Percentiles rank a stretch among this genome's conserved stretches.
These are phyloP conservation scores for Phlyctochytrium bullatum DNA, from an alignment of 192 early-diverging fungal genomes.

Conservation along the genomic window DNA sequence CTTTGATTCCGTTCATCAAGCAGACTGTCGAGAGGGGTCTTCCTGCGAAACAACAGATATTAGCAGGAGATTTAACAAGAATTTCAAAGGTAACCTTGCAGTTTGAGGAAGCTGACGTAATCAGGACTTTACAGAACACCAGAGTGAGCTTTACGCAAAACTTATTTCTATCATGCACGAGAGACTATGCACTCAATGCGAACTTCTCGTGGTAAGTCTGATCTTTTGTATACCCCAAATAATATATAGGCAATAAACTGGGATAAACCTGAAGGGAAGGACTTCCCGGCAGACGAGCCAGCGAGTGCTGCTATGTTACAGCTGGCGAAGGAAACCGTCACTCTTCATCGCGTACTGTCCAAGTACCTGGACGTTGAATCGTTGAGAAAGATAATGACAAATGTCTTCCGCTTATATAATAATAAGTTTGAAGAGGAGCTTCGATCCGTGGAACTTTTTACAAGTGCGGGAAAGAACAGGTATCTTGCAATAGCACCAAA, in stretches of 20 bases:
- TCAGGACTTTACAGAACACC: slow-evolving; percentile 87
- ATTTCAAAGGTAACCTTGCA: slow-evolving; percentile 45
- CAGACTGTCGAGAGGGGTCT: slow-evolving; percentile 71
- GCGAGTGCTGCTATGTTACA: slow-evolving; percentile 64
- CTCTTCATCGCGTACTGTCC: slow-evolving; percentile 87
- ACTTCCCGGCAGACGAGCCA: slow-evolving; percentile 30
- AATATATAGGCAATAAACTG: slow-evolving; percentile 45
- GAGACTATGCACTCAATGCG: slow-evolving; percentile 72
- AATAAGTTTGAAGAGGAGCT: slow-evolving; percentile 72
- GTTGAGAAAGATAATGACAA: slow-evolving; percentile 71
- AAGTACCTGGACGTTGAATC: slow-evolving; percentile 74
- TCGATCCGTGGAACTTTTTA: slow-evolving; percentile 46
- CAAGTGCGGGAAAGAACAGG: slow-evolving; percentile 65
- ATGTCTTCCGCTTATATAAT: slow-evolving; percentile 78
- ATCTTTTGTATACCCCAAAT: slow-evolving; percentile 33
- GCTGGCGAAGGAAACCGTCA: slow-evolving; percentile 86
- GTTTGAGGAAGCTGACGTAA: not conserved
- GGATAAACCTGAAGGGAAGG: slow-evolving; percentile 51
- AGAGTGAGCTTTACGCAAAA: slow-evolving; percentile 86
- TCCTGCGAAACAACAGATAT: slow-evolving; percentile 71
- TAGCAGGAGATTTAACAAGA: slow-evolving; percentile 90
- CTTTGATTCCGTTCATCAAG: slow-evolving; percentile 80
- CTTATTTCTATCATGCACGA: slow-evolving; percentile 96
- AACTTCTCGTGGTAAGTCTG: slow-evolving; percentile 60
- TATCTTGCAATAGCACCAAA: slow-evolving; percentile 20